A percentile compares a stretch with the other conserved stretches of the same genome.
Conservation (phyloP, 495 filamentous ascomycete genomes). For the Penicillium canariense region DNA sequence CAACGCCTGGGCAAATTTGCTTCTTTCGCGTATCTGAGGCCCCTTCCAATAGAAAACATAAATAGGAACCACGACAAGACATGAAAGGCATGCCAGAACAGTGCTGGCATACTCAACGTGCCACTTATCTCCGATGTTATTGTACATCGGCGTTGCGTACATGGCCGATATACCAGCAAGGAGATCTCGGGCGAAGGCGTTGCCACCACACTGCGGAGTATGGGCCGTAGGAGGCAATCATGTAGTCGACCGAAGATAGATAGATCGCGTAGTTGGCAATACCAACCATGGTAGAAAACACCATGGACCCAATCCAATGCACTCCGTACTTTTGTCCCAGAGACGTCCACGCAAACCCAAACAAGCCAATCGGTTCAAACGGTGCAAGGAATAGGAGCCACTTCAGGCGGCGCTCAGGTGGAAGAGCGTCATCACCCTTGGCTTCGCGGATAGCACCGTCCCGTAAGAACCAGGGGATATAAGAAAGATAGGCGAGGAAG, state of each 20-base stretch:
- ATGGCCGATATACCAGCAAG: slow-evolving; percentile 45
- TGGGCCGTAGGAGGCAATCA: slow-evolving; percentile 71
- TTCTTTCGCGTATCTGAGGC: slow-evolving; percentile 40
- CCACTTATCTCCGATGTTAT: slow-evolving; percentile 37
- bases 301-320: slow-evolving; percentile 62
- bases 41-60: slow-evolving; percentile 53
- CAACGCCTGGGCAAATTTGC: slow-evolving; percentile 46
- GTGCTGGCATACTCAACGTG: slow-evolving; percentile 44
- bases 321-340: slow-evolving; percentile 48
- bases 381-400: slow-evolving; percentile 58
- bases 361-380: slow-evolving; percentile 61
- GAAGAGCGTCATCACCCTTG: slow-evolving; percentile 27
- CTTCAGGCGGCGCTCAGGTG: slow-evolving; percentile 32
- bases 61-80: slow-evolving; percentile 45
- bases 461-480: slow-evolving; percentile 59
- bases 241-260: slow-evolving; percentile 77
- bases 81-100: slow-evolving; percentile 43
- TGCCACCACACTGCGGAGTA: slow-evolving; percentile 74
- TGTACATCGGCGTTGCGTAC: slow-evolving; percentile 44
- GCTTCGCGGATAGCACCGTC: slow-evolving; percentile 43
- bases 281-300: slow-evolving; percentile 57
- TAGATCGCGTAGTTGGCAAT: slow-evolving; percentile 68
- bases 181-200: slow-evolving; percentile 51
- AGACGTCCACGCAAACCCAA: slow-evolving; percentile 65
- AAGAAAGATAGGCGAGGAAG: slow-evolving; percentile 59